phyloP scores from a whole-genome alignment of 164 flowering plant genomes.

The Cinnamomum micranthum region DNA sequence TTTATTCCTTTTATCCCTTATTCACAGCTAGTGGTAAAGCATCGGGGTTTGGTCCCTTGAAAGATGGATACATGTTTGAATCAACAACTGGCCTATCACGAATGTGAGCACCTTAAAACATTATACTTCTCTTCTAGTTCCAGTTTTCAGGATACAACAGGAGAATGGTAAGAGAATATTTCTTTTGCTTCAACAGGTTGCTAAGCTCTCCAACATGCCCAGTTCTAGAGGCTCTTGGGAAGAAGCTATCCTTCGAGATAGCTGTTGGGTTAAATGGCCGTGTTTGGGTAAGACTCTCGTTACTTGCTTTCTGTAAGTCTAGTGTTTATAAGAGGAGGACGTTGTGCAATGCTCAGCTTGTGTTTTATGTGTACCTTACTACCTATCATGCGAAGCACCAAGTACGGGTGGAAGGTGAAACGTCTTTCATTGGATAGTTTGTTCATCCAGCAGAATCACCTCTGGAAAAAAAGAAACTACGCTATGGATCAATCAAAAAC shows the following conservation, averaged over 20 bases:
- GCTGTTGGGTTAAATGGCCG: slow-evolving; percentile 96
- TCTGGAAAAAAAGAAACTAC: not conserved
- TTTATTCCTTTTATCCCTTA: not conserved
- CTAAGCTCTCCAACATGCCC: slow-evolving; percentile 89
- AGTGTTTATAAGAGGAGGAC: not conserved
- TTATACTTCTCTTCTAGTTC: not conserved
- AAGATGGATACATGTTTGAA: slow-evolving; percentile 91
- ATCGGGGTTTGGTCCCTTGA: slow-evolving; percentile 75
- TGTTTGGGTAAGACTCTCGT: slow-evolving; percentile 63
- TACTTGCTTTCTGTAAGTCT: not conserved
- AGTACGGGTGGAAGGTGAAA: not conserved
- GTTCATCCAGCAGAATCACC: not conserved
- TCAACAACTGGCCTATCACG: slow-evolving; percentile 83
- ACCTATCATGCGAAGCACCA: not conserved
- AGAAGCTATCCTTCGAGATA: slow-evolving; percentile 88
- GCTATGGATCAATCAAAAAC: not conserved
- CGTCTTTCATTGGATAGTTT: not conserved
- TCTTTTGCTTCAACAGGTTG: slow-evolving; percentile 42
- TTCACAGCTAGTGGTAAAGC: slow-evolving; percentile 75
- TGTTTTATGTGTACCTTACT: not conserved
- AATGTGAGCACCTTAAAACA: slow-evolving; percentile 38
- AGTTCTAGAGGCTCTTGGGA: slow-evolving; percentile 87
- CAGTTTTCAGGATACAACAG: not conserved
- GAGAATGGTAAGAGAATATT: slow-evolving; percentile 3
- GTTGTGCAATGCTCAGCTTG: not conserved